phyloP scores from a whole-genome alignment of 176 grass and related monocot genomes.

The Chloris gayana region DNA sequence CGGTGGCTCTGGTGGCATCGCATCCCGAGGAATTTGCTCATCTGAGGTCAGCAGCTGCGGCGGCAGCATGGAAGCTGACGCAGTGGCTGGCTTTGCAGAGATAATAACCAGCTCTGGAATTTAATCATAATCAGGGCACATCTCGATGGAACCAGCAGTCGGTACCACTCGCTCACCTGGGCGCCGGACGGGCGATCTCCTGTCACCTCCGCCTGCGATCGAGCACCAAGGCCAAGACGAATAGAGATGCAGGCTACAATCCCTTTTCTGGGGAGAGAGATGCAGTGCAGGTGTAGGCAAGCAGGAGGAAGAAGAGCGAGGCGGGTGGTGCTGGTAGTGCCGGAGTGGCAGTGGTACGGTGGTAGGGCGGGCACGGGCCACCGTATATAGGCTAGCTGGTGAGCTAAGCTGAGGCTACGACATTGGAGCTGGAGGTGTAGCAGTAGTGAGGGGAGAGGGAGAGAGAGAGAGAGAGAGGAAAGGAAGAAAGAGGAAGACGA shows the following conservation, averaged over 20 bases:
- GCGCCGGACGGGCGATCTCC: neutral
- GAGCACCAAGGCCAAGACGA: neutral
- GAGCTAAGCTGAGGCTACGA: neutral
- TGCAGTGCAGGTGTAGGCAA: neutral
- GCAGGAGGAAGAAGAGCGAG: neutral
- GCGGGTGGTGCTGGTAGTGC: neutral
- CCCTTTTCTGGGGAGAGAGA: neutral
- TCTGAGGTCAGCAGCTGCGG: slow-evolving; percentile 38
- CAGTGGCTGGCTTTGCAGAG: neutral
- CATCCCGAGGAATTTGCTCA: slow-evolving; percentile 35
- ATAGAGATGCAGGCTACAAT: neutral
- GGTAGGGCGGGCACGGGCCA: slow-evolving; percentile 7
- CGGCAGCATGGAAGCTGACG: slow-evolving; percentile 20
- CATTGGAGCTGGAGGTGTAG: neutral
- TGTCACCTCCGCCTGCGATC: neutral
- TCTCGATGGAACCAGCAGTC: no score
- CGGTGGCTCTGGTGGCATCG: neutral
- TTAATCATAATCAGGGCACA: no score
- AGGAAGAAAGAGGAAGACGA: neutral
- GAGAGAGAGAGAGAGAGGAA: neutral
- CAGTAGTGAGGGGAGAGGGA: neutral
- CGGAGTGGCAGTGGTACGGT: neutral
- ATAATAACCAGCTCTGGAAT: no score
- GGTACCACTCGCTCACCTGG: slow-evolving; percentile 20
- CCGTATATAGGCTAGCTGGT: slow-evolving; percentile 2